A percentile compares a stretch with the other conserved stretches of the same genome.
Evolutionary conservation across 129 eudicot species (phyloP).

Genomic region (Cynara cardunculus): DNA sequence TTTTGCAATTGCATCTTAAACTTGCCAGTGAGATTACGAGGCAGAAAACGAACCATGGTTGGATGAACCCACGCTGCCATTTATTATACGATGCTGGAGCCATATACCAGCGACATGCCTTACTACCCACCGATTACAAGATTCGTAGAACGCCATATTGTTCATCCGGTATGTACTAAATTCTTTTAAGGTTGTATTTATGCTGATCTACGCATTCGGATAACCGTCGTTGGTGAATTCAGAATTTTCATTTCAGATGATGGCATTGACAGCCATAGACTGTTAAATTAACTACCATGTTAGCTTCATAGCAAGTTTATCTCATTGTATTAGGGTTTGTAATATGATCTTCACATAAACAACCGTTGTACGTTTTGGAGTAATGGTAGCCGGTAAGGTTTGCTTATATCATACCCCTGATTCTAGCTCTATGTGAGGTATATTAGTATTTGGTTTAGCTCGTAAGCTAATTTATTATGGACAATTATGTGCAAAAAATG

Average conservation of each 20-base stretch:
- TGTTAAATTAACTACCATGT: slow-evolving; percentile 2
- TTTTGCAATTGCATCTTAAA: background rate
- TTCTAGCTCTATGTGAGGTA: background rate
- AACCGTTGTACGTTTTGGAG: background rate
- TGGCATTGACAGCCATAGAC: background rate
- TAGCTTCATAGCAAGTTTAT: background rate
- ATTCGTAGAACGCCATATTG: background rate
- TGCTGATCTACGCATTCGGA: slow-evolving; percentile 1
- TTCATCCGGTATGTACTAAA: slow-evolving; percentile 9
- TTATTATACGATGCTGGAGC: no score
- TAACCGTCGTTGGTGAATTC: background rate
- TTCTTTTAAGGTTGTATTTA: slow-evolving; percentile 8
- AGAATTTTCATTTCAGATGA: background rate
- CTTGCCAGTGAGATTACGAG: slow-evolving; percentile 74
- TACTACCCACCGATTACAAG: background rate
- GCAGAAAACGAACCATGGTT: slow-evolving; percentile 90
- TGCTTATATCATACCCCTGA: background rate
- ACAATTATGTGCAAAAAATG: no score
- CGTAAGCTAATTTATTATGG: no score
- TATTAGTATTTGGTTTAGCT: no score
- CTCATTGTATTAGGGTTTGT: background rate
- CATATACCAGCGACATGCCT: background rate
- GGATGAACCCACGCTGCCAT: slow-evolving; percentile 42
- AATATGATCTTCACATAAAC: background rate
- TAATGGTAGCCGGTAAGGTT: no score